Evolutionary conservation across 1,139 yeast genomes (phyloP).

Genomic region (Magnusiomyces magnusii): DNA sequence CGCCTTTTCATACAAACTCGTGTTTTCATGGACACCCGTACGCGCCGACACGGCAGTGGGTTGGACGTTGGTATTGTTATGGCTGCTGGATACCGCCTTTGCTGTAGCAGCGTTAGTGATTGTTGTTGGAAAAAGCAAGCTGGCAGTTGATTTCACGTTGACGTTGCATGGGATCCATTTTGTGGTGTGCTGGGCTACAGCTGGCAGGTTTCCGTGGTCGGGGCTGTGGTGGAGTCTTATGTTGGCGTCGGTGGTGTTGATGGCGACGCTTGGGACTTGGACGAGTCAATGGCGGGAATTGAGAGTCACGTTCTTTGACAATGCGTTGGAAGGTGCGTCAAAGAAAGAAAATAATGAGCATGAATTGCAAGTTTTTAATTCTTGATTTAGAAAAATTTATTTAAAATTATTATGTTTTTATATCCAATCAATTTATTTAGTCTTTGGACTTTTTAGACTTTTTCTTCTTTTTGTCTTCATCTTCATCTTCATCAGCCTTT

Average conservation of each 20-base stretch:
- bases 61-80: conserved; percentile 57
- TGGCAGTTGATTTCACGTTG: conserved; percentile 93
- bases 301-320: conserved; percentile 77
- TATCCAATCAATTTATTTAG: background rate
- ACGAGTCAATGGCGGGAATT: conserved; percentile 83
- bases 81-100: conserved; percentile 66
- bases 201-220: conserved; percentile 60
- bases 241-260: conserved; percentile 52
- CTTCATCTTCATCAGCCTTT: conserved; percentile 59
- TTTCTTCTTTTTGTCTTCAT: conserved; percentile 47
- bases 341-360: background rate
- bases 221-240: conserved; percentile 84
- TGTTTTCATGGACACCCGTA: conserved; percentile 77
- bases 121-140: conserved; percentile 83
- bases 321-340: background rate
- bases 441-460: conserved; percentile 26
- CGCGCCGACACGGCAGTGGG: conserved; percentile 77
- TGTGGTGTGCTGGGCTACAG: conserved; percentile 57
- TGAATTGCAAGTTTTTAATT: background rate
- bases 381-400: background rate
- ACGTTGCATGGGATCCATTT: conserved; percentile 80
- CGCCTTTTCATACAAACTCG: conserved; percentile 50
- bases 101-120: conserved; percentile 71
- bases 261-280: conserved; percentile 79
- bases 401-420: background rate